phyloP scores from a whole-genome alignment of 1,284 basidiomycete genomes.

The Vanrija pseudolonga region DNA sequence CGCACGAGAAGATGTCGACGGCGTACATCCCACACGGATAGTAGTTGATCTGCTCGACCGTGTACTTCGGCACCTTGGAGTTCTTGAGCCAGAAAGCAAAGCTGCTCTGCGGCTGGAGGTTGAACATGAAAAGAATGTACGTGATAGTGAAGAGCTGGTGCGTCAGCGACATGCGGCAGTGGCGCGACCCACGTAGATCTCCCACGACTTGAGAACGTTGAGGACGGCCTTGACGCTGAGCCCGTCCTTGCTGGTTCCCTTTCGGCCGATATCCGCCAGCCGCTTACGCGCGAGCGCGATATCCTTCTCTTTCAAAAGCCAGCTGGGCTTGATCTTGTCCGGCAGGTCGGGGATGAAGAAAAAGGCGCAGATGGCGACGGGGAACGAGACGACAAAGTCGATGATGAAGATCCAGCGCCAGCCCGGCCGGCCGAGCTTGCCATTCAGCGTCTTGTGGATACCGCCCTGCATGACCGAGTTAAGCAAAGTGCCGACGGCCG shows the following conservation, averaged over 20 bases:
- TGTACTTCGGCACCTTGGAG: slow-evolving; percentile 11
- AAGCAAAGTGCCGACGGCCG: too few relatives aligned
- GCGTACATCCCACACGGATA: slow-evolving; percentile 22
- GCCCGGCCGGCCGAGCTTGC: slow-evolving; percentile 20
- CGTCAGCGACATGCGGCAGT: too few relatives aligned
- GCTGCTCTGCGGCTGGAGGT: background rate
- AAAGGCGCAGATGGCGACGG: slow-evolving; percentile 2
- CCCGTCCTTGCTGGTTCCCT: background rate
- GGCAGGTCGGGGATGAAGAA: slow-evolving; percentile 9
- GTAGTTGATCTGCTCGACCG: slow-evolving; percentile 19
- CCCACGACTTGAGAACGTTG: background rate
- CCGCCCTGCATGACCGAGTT: background rate
- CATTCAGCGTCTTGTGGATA: slow-evolving; percentile 23
- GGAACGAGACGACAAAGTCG: slow-evolving; percentile 13
- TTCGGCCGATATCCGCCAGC: slow-evolving; percentile 8
- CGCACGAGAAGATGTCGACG: slow-evolving; percentile 20
- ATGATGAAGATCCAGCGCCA: slow-evolving; percentile 32
- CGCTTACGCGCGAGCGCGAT: slow-evolving; percentile 13
- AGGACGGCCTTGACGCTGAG: background rate
- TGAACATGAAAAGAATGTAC: background rate
- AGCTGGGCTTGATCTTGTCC: background rate
- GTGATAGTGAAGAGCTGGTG: background rate
- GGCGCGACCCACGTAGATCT: background rate
- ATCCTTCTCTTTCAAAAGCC: slow-evolving; percentile 3
- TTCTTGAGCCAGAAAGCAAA: slow-evolving; percentile 6